A percentile compares a stretch with the other conserved stretches of the same genome.
Evolutionary conservation across 192 early-diverging fungal species (phyloP).

Genomic region (Backusella tuberculispora): DNA sequence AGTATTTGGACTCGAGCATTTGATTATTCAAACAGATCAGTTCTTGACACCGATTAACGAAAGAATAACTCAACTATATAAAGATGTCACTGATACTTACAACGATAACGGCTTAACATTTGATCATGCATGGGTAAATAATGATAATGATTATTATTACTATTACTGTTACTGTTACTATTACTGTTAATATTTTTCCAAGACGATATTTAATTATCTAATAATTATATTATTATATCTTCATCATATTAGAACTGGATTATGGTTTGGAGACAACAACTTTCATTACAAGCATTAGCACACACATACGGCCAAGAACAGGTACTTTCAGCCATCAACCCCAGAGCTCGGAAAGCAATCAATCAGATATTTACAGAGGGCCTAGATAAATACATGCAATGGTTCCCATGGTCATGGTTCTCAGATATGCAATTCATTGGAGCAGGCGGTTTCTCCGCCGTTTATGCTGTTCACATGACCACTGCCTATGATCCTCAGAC

Average conservation of each 20-base stretch:
- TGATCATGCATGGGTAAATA: conserved; percentile 41
- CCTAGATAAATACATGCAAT: conserved; percentile 40
- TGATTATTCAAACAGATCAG: conserved; percentile 8
- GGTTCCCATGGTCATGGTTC: conserved; percentile 44
- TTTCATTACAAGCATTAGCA: conserved; percentile 31
- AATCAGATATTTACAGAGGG: conserved; percentile 31
- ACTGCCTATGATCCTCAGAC: conserved; percentile 26
- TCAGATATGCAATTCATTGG: conserved; percentile 43
- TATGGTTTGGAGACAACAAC: conserved; percentile 39
- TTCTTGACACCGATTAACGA: conserved; percentile 5
- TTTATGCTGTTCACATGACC: conserved; percentile 32
- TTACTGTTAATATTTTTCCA: not conserved
- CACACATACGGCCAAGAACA: conserved; percentile 27
- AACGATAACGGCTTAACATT: conserved; percentile 23
- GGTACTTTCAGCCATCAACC: conserved; percentile 26
- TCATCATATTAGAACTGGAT: conserved; percentile 34
- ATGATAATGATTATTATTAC: too few species aligned
- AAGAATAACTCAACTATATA: conserved; percentile 26
- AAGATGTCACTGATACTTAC: conserved; percentile 29
- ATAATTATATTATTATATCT: not conserved
- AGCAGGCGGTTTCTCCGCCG: conserved; percentile 43
- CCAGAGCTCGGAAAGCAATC: conserved; percentile 33
- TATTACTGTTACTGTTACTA: not conserved
- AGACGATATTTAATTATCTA: not conserved
- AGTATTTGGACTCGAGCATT: conserved; percentile 34